phyloP scores from a whole-genome alignment of 495 filamentous ascomycete genomes.

The Aspergillus indologenus region DNA sequence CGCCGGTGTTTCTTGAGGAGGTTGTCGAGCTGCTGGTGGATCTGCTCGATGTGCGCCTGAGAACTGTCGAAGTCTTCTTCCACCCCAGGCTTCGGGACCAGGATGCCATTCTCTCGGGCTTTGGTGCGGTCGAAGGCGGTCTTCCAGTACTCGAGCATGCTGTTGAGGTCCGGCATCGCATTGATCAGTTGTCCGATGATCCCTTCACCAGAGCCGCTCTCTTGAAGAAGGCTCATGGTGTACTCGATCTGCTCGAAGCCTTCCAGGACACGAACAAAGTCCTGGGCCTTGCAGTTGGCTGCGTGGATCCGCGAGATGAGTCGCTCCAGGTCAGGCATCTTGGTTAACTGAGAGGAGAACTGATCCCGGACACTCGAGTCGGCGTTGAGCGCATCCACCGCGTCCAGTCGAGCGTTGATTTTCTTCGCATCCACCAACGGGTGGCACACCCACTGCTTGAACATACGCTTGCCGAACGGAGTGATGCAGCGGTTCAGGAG shows the following conservation, averaged over 20 bases:
- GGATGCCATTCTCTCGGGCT: slow-evolving; percentile 69
- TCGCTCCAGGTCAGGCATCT: slow-evolving; percentile 92
- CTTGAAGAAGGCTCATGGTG: slow-evolving; percentile 72
- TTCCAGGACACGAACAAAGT: slow-evolving; percentile 92
- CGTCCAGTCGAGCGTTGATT: slow-evolving; percentile 94
- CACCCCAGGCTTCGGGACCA: slow-evolving; percentile 85
- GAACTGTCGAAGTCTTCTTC: slow-evolving; percentile 92
- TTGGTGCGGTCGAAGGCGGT: slow-evolving; percentile 84
- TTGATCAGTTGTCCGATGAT: slow-evolving; percentile 80
- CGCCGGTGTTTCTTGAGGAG: slow-evolving; percentile 68
- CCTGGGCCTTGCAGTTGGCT: slow-evolving; percentile 77
- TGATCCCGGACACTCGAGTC: slow-evolving; percentile 73
- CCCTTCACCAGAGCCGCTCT: slow-evolving; percentile 67
- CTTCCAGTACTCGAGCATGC: slow-evolving; percentile 80
- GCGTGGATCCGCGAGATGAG: slow-evolving; percentile 95
- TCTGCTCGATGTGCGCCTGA: slow-evolving; percentile 68
- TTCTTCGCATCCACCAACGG: slow-evolving; percentile 79
- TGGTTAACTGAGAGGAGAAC: slow-evolving; percentile 79
- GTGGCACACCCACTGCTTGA: slow-evolving; percentile 97
- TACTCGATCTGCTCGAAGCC: slow-evolving; percentile 97
- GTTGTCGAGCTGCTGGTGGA: slow-evolving; percentile 67
- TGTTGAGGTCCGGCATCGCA: slow-evolving; percentile 78
- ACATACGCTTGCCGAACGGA: slow-evolving; percentile 94
- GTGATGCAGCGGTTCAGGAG: slow-evolving; percentile 94
- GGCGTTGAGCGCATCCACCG: slow-evolving; percentile 87